These are phyloP conservation scores for Grifola frondosa DNA, from an alignment of 1,284 basidiomycete genomes.

Conservation along the genomic window DNA sequence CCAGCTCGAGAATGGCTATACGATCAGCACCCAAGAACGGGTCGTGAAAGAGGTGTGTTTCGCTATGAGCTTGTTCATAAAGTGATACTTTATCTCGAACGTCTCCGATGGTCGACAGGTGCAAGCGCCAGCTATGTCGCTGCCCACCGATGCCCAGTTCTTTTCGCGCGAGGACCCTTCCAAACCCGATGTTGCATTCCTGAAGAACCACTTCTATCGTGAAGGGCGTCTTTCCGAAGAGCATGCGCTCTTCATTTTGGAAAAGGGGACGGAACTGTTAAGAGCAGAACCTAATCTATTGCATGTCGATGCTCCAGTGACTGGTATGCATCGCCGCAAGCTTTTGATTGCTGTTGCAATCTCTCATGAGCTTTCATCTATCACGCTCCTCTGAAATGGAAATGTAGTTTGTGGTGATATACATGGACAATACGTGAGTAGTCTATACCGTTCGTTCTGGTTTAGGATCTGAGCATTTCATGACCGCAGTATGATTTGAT, in stretches of 20 bases:
- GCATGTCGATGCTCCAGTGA: conserved; percentile 92
- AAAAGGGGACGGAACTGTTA: conserved; percentile 76
- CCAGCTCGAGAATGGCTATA: conserved; percentile 83
- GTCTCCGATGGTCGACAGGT: conserved; percentile 60
- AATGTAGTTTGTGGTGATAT: conserved; percentile 85
- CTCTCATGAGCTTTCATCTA: neutral
- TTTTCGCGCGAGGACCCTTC: conserved; percentile 80
- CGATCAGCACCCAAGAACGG: conserved; percentile 83
- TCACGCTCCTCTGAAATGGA: neutral
- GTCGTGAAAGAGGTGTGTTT: conserved; percentile 77
- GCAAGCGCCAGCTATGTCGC: conserved; percentile 91
- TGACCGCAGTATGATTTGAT: conserved; percentile 80
- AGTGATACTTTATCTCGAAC: conserved; percentile 1
- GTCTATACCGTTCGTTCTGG: conserved; percentile 1
- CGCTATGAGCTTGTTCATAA: too few species aligned
- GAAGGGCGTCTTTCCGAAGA: conserved; percentile 92
- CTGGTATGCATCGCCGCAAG: conserved; percentile 51
- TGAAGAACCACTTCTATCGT: conserved; percentile 99
- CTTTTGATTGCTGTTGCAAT: neutral
- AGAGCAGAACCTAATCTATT: conserved; percentile 82
- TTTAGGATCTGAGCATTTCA: conserved; percentile 15
- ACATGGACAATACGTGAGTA: conserved; percentile 89
- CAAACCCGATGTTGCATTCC: conserved; percentile 94
- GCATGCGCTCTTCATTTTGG: conserved; percentile 86
- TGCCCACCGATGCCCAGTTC: conserved; percentile 93